Evolutionary conservation across 2,329 filamentous ascomycete species (phyloP), one percentile per base, ranked within the genome.

Genomic region (Ceratocystis harringtonii): DNA sequence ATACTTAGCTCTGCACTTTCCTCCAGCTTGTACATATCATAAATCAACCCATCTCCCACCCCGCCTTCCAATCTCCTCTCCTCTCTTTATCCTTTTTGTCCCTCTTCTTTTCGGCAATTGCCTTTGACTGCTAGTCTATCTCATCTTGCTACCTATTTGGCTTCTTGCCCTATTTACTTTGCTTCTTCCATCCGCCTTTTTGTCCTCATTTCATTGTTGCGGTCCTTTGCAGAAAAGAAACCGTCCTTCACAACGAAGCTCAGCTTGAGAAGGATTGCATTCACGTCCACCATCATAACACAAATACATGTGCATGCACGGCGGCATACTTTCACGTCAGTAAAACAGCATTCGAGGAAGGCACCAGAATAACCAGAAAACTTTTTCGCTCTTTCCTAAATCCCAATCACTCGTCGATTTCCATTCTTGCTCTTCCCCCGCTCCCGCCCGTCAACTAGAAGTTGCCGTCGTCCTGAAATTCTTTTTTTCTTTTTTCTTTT

Each of bases 341-440:
- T 30, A 58, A 8, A 58, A 28, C 8, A 19, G 22, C 48, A 5
- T 52, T 15, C 22, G 10, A 52, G 48, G 48, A 50, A 52, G 22
- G 48, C 48, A 28, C 48, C 5, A 25, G 48, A 52, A 52, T 15
- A 52, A 5, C 22, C 48, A 15, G 48, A 52, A 50, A 52, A 52
- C 22, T 25, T 52, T 28, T 28, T 52, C 55, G 55, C 30, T 30
- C 55, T 36, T 58, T 58, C 55, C 55, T 30, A n/a, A 19, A 55
- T 22, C 19, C 28, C 28, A 15, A 19, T 19, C 19, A 36, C 28
- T 45, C 57, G n/a, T 55, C 36, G 48, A 25, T 69, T 64, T 44
- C 65, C 65, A 45, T 63, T 68, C 62, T 62, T 58, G 25, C 17
- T 64, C 30, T 25, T 15, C 22, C 50, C 28, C 17, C 6, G n/a